These are phyloP conservation scores for Solanum etuberosum DNA, from an alignment of 257 asterid species.

Conservation along the genomic window DNA sequence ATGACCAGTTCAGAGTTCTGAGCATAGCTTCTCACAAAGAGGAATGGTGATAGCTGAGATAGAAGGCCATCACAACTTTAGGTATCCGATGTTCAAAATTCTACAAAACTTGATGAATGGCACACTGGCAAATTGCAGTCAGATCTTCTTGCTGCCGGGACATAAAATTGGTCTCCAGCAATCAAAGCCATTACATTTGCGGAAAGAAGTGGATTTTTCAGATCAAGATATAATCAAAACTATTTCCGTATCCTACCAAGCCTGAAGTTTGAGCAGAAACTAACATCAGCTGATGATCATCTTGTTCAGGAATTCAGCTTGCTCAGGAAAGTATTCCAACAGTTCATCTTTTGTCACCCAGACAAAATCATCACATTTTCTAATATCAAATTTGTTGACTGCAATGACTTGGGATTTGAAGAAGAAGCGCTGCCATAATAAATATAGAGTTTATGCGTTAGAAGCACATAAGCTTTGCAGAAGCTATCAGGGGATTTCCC, in stretches of 20 bases:
- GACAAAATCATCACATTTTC: constrained; percentile 53
- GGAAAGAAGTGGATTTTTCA: background rate
- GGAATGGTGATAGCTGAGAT: background rate
- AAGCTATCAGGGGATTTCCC: background rate
- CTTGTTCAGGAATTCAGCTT: constrained; percentile 36
- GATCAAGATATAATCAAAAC: background rate
- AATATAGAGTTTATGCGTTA: background rate
- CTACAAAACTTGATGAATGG: background rate
- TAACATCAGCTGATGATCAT: constrained; percentile 58
- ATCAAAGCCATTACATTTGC: background rate
- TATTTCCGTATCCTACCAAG: background rate
- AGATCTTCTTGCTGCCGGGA: background rate
- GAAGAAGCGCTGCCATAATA: constrained; percentile 61
- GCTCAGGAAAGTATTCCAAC: constrained; percentile 78
- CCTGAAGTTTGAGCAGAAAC: background rate
- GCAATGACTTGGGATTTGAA: constrained; percentile 91
- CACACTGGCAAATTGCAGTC: background rate
- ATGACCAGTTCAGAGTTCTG: background rate
- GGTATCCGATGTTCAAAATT: background rate
- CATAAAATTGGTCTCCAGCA: background rate
- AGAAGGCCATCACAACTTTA: background rate
- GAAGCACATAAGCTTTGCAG: background rate
- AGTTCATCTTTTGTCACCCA: constrained; percentile 79
- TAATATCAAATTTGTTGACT: constrained; percentile 38
- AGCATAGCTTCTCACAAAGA: background rate